Evolutionary conservation across 202 grass and related monocot genomes (phyloP).

Genomic region (Dendrocalamus latiflorus): DNA sequence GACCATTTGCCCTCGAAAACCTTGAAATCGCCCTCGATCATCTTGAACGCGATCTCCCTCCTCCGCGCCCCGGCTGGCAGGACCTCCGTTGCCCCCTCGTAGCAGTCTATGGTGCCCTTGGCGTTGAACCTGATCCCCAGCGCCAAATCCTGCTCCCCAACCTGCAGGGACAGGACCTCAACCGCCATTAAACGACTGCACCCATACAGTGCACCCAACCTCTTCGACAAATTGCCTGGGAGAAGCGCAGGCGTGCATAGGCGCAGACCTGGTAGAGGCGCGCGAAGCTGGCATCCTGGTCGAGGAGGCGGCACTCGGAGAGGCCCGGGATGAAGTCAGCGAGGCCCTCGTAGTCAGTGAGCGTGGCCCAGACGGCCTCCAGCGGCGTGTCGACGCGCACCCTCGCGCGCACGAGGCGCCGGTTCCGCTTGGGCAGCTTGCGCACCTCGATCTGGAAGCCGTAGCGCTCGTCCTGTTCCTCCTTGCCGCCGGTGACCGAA

Average conservation of each 20-base stretch:
- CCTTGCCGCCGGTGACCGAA: neutral
- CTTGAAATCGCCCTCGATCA: slow-evolving; percentile 89
- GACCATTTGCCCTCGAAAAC: slow-evolving; percentile 79
- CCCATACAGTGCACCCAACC: neutral
- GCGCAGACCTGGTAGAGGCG: slow-evolving; percentile 49
- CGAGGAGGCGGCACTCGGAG: slow-evolving; percentile 54
- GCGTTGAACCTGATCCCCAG: slow-evolving; percentile 77
- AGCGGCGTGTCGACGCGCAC: slow-evolving; percentile 52
- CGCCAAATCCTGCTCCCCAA: slow-evolving; percentile 69
- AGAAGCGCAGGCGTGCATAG: neutral
- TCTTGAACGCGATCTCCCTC: slow-evolving; percentile 78
- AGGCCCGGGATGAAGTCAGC: slow-evolving; percentile 67
- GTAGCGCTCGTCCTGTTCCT: neutral
- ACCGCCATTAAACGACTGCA: neutral
- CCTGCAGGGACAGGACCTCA: neutral
- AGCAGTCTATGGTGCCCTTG: slow-evolving; percentile 68
- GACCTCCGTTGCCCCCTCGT: slow-evolving; percentile 57
- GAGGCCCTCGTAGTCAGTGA: slow-evolving; percentile 82
- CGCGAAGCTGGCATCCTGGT: slow-evolving; percentile 31
- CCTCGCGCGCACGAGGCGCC: slow-evolving; percentile 39
- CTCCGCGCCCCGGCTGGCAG: slow-evolving; percentile 21
- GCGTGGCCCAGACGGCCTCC: slow-evolving; percentile 63
- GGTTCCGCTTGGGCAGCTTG: slow-evolving; percentile 44
- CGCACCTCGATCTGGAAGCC: slow-evolving; percentile 52
- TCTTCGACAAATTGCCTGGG: neutral